Evolutionary conservation across 2,329 filamentous ascomycete genomes (phyloP).

Genomic region (Epichloe glyceriae): DNA sequence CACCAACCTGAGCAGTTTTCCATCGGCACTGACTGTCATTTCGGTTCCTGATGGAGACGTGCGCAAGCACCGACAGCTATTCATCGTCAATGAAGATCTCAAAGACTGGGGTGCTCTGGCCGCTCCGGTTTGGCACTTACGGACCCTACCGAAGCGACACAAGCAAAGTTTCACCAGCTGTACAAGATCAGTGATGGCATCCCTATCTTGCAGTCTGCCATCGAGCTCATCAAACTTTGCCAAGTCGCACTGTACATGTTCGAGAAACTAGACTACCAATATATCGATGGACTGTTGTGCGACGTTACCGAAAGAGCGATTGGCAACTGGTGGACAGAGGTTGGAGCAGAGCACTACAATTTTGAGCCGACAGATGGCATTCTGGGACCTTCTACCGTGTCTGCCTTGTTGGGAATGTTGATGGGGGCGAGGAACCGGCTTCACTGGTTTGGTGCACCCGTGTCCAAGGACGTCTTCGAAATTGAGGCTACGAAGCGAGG

Average conservation of each 20-base stretch:
- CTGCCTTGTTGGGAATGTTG: slow-evolving; percentile 73
- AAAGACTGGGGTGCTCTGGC: slow-evolving; percentile 89
- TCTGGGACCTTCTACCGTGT: slow-evolving; percentile 80
- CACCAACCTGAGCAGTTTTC: slow-evolving; percentile 85
- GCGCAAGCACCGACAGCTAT: slow-evolving; percentile 63
- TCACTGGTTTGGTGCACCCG: slow-evolving; percentile 69
- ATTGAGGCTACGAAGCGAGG: slow-evolving; percentile 69
- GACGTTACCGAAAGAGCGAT: slow-evolving; percentile 86
- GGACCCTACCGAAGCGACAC: slow-evolving; percentile 64
- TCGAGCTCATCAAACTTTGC: slow-evolving; percentile 82
- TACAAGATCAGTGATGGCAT: slow-evolving; percentile 81
- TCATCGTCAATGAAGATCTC: slow-evolving; percentile 88
- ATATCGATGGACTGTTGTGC: slow-evolving; percentile 83
- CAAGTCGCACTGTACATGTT: slow-evolving; percentile 83
- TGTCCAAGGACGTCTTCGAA: slow-evolving; percentile 87
- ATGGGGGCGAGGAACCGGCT: slow-evolving; percentile 85
- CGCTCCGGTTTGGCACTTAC: slow-evolving; percentile 73
- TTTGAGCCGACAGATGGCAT: slow-evolving; percentile 88
- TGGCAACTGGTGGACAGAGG: slow-evolving; percentile 91
- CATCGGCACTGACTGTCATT: slow-evolving; percentile 86
- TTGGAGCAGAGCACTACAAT: slow-evolving; percentile 84
- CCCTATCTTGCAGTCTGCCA: slow-evolving; percentile 61
- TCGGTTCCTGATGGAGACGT: slow-evolving; percentile 78
- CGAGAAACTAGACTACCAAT: slow-evolving; percentile 73
- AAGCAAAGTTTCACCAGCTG: slow-evolving; percentile 82